A percentile compares a stretch with the other conserved stretches of the same genome.
phyloP scores from a whole-genome alignment of 1,284 basidiomycete species.

The Flammula alnicola region DNA sequence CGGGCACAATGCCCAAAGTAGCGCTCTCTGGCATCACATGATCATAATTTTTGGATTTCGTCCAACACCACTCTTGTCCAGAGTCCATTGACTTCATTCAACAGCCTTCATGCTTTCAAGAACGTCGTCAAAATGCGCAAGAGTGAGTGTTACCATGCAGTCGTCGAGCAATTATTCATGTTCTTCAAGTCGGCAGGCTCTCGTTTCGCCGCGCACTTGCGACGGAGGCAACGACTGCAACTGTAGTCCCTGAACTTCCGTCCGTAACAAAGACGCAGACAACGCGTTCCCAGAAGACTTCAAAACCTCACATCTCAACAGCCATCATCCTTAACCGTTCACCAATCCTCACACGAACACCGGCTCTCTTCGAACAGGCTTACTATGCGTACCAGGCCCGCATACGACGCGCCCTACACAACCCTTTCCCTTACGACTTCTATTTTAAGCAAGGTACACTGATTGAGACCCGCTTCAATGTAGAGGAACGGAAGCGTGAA shows the following conservation, averaged over 20 bases:
- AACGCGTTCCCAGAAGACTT: conserved; percentile 29
- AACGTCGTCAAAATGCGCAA: conserved; percentile 22
- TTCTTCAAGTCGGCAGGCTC: conserved; percentile 15
- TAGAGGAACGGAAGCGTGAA: conserved; percentile 76
- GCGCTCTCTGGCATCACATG: conserved; percentile 20
- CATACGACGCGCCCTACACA: conserved; percentile 84
- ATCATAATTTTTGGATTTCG: conserved; percentile 22
- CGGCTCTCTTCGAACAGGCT: conserved; percentile 79
- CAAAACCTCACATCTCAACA: conserved; percentile 45
- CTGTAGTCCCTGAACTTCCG: not conserved
- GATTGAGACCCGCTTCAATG: conserved; percentile 80
- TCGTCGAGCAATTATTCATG: not conserved
- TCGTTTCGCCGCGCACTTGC: conserved; percentile 30
- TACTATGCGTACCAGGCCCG: conserved; percentile 89
- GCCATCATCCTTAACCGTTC: conserved; percentile 84
- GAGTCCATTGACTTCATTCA: too few species aligned
- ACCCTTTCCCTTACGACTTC: conserved; percentile 89
- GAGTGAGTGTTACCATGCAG: conserved; percentile 13
- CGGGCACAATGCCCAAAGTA: not conserved
- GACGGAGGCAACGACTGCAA: conserved; percentile 23
- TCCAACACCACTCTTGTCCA: not conserved
- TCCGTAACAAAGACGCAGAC: conserved; percentile 14
- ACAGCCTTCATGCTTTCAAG: conserved; percentile 21
- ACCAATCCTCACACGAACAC: conserved; percentile 81
- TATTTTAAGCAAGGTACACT: conserved; percentile 96